Base-by-base conservation (phyloP, 1,139 yeast genomes). In the Yamadazyma diddensiae region DNA sequence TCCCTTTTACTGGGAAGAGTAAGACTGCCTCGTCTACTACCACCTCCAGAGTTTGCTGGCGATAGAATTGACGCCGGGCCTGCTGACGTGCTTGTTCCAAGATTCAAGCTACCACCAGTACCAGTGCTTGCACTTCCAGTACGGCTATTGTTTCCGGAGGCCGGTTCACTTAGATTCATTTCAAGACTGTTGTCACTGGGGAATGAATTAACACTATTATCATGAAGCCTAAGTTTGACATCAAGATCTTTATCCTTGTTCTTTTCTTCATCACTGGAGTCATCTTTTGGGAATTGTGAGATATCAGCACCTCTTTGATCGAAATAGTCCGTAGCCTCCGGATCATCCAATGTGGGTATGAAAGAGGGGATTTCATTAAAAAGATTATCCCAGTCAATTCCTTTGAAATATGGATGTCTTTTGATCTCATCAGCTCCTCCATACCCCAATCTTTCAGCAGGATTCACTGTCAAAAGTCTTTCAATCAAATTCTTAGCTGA, bases 251-350 rank as follows among this genome's bases (percentile, higher is more conserved):
- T 57, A 13, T 55, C 62, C 9, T 12, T 18, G 11, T 17, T 21
- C 13, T 19, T 23, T 11, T 26, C 20, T 7, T 37, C 39, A 17
- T 41, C 38, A 14, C 65, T 67, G 1, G 57, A 48, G 23, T 60
- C 73, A 36, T 77, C 84, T 25, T 61, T 57, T 0, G 83, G 82
- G 35, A 85, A 80, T 37, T 73, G 77, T 4, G 73, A 67, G 39
- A 82, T 56, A 10, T 70, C 77, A 0, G 97, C 97, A 5, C 99
- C 99, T 45, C 99, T 75, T 7, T 74, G 51, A 49, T 94, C 98
- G 57, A 92, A 94, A 52, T 92, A 92, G 37, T 88, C 95, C 0
- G 97, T 90, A 35, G 82, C 79, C 49, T 85, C 95, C 0, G 96
- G 96, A 46, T 87, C 74, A 11, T 82, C 88, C 10, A 77, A 62